These are phyloP conservation scores for Amaranthus cruentus DNA, from an alignment of 148 eudicot genomes.

Conservation along the genomic window DNA sequence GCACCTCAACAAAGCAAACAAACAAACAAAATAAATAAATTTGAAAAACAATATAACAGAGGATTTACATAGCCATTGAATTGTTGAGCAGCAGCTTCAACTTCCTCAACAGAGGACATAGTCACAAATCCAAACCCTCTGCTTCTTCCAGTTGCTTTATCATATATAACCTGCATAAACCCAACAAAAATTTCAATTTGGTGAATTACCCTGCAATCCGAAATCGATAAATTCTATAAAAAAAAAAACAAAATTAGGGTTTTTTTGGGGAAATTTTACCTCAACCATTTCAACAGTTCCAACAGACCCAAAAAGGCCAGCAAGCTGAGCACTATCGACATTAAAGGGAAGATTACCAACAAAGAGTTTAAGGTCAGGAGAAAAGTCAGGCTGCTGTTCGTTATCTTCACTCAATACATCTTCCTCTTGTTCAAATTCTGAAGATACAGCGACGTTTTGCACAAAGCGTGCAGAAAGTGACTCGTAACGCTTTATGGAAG, in stretches of 20 bases:
- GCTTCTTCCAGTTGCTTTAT: slow-evolving; percentile 83
- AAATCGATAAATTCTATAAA: not conserved
- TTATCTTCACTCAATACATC: slow-evolving; percentile 18
- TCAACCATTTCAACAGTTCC: slow-evolving; percentile 92
- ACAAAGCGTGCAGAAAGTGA: slow-evolving; percentile 30
- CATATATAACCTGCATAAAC: slow-evolving; percentile 59
- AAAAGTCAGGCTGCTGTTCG: slow-evolving; percentile 32
- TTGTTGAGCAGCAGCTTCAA: slow-evolving; percentile 69
- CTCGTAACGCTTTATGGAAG: slow-evolving; percentile 13
- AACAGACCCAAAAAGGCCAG: slow-evolving; percentile 61
- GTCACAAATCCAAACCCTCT: slow-evolving; percentile 95
- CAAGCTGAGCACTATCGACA: slow-evolving; percentile 76
- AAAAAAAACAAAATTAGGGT: not conserved
- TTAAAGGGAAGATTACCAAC: slow-evolving; percentile 82
- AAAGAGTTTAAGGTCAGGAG: slow-evolving; percentile 66
- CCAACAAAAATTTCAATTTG: not conserved
- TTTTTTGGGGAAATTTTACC: slow-evolving; percentile 30
- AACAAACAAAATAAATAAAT: not conserved
- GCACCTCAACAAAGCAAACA: not conserved
- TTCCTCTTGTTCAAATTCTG: slow-evolving; percentile 52
- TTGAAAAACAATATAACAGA: not conserved
- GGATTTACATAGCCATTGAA: slow-evolving; percentile 84
- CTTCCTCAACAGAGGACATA: slow-evolving; percentile 84
- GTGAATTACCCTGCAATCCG: not conserved
- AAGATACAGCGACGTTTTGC: slow-evolving; percentile 44